phyloP scores from a whole-genome alignment of 768 basidiomycete genomes.

The Peribolospora baueri region DNA sequence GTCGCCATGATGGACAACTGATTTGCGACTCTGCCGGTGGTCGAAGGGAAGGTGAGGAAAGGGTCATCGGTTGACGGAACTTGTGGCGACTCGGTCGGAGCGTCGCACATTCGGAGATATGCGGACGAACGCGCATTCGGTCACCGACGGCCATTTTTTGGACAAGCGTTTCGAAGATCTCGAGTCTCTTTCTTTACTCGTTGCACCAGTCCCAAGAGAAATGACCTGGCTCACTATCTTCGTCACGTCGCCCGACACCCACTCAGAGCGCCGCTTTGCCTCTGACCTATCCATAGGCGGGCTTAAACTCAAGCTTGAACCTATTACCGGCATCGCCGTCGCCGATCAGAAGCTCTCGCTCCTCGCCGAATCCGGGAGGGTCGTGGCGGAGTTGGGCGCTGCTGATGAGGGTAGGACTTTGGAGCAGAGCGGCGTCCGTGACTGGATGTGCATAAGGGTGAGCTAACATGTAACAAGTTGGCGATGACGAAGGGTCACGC shows the following conservation, averaged over 20 bases:
- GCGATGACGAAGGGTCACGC: neutral
- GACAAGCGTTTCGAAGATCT: too few species aligned
- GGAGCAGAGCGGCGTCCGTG: slow-evolving; percentile 45
- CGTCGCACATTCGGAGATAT: too few species aligned
- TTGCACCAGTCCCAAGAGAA: too few species aligned
- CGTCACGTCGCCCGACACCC: slow-evolving; percentile 66
- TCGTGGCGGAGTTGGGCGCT: slow-evolving; percentile 28
- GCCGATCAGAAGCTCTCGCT: slow-evolving; percentile 45
- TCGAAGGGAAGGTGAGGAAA: too few species aligned
- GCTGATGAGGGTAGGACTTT: slow-evolving; percentile 40
- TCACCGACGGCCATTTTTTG: too few species aligned
- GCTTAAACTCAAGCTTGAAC: slow-evolving; percentile 71
- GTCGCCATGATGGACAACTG: too few species aligned
- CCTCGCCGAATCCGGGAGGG: slow-evolving; percentile 31
- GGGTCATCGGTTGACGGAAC: too few species aligned
- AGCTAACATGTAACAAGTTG: slow-evolving; percentile 10
- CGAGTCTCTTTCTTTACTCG: too few species aligned
- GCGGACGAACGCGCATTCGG: too few species aligned
- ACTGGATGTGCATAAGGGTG: slow-evolving; percentile 64
- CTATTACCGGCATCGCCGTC: slow-evolving; percentile 69
- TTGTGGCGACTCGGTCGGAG: too few species aligned
- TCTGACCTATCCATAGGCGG: slow-evolving; percentile 45
- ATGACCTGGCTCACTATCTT: slow-evolving; percentile 34
- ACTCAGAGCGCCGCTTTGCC: slow-evolving; percentile 66
- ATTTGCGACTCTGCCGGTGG: too few species aligned